Conservation (phyloP, 2,329 filamentous ascomycete species). For the Thermothelomyces thermophilus region DNA sequence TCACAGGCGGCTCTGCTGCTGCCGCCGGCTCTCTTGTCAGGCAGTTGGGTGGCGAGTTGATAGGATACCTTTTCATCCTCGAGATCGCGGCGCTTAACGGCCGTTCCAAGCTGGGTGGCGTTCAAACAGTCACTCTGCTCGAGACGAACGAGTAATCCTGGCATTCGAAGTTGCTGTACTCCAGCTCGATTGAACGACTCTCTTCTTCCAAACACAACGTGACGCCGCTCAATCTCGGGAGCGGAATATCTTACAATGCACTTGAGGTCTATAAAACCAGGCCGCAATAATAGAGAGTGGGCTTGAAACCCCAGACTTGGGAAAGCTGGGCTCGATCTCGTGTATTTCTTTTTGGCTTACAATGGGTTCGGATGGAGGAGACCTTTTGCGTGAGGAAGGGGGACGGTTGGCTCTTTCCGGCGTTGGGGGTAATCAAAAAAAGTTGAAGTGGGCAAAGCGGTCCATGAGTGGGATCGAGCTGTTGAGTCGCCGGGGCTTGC, state of each 20-base stretch:
- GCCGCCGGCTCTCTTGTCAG: conserved; percentile 82
- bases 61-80: conserved; percentile 92
- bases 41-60: conserved; percentile 75
- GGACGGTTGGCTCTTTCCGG: conserved; percentile 9
- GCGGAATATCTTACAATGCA: not conserved
- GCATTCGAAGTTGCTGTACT: conserved; percentile 3
- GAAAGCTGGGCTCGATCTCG: not conserved
- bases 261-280: not conserved
- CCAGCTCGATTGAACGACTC: conserved; percentile 1
- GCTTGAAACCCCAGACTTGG: conserved; percentile 3
- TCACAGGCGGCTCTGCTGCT: conserved; percentile 76
- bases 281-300: conserved; percentile 13
- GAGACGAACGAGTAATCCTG: conserved; percentile 33
- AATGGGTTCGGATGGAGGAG: not conserved
- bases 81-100: conserved; percentile 92
- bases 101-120: conserved; percentile 74
- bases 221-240: conserved; percentile 1
- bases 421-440: conserved; percentile 12
- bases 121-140: conserved; percentile 75
- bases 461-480: not conserved
- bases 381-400: conserved; percentile 4
- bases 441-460: conserved; percentile 1
- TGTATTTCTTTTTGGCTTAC: conserved; percentile 5
- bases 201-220: not conserved
- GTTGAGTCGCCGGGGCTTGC: not conserved